Conservation (phyloP, 148 eudicot species). For the Fagopyrum homotropicum region DNA sequence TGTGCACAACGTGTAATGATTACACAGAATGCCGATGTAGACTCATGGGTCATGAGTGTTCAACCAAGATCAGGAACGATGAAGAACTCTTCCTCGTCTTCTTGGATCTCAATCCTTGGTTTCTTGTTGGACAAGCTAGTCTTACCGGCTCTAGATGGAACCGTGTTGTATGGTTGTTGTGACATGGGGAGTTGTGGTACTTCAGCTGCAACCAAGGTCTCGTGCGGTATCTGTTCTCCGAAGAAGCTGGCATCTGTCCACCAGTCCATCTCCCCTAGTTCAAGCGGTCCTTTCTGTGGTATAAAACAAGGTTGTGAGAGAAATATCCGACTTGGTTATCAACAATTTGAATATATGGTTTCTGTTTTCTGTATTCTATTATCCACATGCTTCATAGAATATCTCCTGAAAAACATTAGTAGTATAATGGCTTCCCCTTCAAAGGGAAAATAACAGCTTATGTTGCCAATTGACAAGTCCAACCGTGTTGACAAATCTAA, state of each 20-base stretch:
- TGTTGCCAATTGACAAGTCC: not conserved
- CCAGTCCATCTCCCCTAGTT: constrained; percentile 78
- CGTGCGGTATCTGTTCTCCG: constrained; percentile 47
- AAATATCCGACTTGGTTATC: not conserved
- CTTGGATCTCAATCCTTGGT: constrained; percentile 54
- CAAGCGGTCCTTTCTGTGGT: constrained; percentile 72
- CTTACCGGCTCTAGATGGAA: constrained; percentile 39
- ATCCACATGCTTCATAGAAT: not conserved
- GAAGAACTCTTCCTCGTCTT: constrained; percentile 76
- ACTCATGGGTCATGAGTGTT: constrained; percentile 13
- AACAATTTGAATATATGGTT: not conserved
- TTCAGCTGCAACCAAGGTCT: constrained; percentile 72
- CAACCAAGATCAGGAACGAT: constrained; percentile 96
- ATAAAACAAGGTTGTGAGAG: not conserved
- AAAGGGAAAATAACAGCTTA: not conserved
- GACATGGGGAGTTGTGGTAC: constrained; percentile 77
- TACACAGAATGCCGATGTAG: not conserved
- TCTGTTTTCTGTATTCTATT: not conserved
- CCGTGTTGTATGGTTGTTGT: constrained; percentile 30
- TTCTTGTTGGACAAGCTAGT: constrained; percentile 54
- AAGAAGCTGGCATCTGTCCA: constrained; percentile 57
- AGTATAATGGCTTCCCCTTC: too few relatives aligned
- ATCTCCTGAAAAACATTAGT: too few relatives aligned
- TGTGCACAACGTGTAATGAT: not conserved
- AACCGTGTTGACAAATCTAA: not conserved